Evolutionary conservation across 106 monocot species (phyloP), one percentile per base, ranked within the genome.

Genomic region (Triglochin maritima): DNA sequence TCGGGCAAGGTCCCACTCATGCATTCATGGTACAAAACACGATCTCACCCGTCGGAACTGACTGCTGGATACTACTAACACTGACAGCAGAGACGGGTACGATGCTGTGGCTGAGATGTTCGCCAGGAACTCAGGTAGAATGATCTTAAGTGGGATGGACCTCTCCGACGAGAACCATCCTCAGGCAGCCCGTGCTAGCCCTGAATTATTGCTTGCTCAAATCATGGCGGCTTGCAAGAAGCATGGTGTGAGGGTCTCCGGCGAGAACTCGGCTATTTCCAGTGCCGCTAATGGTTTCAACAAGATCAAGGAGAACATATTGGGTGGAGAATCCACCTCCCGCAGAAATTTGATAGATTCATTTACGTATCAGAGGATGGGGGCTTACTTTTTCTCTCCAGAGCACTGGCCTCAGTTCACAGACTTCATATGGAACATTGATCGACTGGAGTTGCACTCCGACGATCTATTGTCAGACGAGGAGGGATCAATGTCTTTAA

Each of bases 11-110:
- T 92, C 46, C 82, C 91, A 4, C 64, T 82, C 4, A 14, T 85
- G 65, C 84, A 87, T 46, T 58, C 56, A 10, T 82, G 91, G 91
- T 74, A 80, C 49, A 72, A 74, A 12, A 76, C 80, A 55, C 77
- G 80, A 4, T 77, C 84, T 4, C 82, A 68, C 16, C 65, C 91
- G 0, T 68, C 87, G 3, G 75, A 87, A 55, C 76, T 85, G 56
- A 79, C 78, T 2, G 84, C 84, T 7, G 91, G 91, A 14, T 87
- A 74, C 74, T 74, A 74, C 76, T n/a, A 82, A 87, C 69, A 73
- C 76, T 2, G 64, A 44, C 6, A 59, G 56, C 13, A 49, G 79
- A 44, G 76, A 89, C 46, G 86, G 83, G 4, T 84, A 85, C 57
- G 87, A 82, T 29, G 73, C 80, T 0, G 65, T 87, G 4, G 84